These are phyloP conservation scores for Colletotrichum lini DNA, from an alignment of 2,329 filamentous ascomycete genomes.

Conservation along the genomic window DNA sequence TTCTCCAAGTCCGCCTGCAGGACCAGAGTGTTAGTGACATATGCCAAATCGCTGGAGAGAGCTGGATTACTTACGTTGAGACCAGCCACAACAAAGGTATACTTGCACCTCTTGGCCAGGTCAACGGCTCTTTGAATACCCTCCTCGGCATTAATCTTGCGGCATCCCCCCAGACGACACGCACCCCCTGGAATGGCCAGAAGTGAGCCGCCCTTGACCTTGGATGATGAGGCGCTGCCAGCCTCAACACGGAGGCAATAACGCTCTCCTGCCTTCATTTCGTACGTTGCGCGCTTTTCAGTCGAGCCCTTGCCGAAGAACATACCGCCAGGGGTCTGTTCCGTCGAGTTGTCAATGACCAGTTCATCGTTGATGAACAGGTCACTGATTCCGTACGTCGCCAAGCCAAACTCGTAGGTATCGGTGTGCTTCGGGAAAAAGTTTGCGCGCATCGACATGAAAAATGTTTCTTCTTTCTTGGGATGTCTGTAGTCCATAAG, in stretches of 20 bases:
- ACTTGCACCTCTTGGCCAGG: constrained; percentile 78
- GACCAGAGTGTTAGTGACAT: neutral
- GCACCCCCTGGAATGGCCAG: constrained; percentile 72
- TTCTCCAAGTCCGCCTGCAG: constrained; percentile 74
- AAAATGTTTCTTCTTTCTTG: constrained; percentile 66
- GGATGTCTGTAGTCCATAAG: constrained; percentile 67
- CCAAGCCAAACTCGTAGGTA: constrained; percentile 74
- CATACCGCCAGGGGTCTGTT: constrained; percentile 72
- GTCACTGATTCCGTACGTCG: constrained; percentile 75
- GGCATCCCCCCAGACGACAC: constrained; percentile 73
- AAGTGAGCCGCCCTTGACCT: constrained; percentile 60
- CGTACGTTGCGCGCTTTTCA: constrained; percentile 72
- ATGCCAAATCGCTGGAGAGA: neutral
- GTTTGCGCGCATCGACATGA: constrained; percentile 71
- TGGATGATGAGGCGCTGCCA: constrained; percentile 70
- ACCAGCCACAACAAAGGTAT: constrained; percentile 83
- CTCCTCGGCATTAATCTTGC: constrained; percentile 68
- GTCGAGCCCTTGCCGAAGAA: constrained; percentile 77
- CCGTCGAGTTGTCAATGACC: constrained; percentile 76
- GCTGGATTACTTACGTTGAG: constrained; percentile 61
- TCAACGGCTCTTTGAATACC: constrained; percentile 77
- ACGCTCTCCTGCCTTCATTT: constrained; percentile 69
- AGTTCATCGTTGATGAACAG: constrained; percentile 74
- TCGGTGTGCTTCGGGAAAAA: constrained; percentile 72
- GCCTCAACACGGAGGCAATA: constrained; percentile 74